Evolutionary conservation across 2,329 filamentous ascomycete genomes (phyloP).

Genomic region (Macrophomina tecta): DNA sequence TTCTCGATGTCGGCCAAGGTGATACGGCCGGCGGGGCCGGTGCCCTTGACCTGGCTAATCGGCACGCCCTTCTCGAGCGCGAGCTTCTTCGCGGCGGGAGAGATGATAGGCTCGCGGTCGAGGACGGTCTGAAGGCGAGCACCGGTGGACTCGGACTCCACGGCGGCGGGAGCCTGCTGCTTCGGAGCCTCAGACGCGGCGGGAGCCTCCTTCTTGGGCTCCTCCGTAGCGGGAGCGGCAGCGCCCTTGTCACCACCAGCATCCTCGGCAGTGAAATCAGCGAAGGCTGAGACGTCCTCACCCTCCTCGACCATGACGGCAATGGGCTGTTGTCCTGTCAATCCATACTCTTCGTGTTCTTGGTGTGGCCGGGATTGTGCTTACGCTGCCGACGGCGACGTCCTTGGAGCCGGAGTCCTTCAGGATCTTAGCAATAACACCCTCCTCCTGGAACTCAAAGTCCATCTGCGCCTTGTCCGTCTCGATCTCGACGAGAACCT

Average conservation of each 20-base stretch:
- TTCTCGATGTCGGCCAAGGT: slow-evolving; percentile 95
- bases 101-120: slow-evolving; percentile 78
- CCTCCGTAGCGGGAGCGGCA: slow-evolving; percentile 68
- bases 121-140: slow-evolving; percentile 83
- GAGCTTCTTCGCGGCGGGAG: slow-evolving; percentile 76
- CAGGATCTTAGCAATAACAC: slow-evolving; percentile 90
- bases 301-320: slow-evolving; percentile 94
- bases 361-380: slow-evolving; percentile 27
- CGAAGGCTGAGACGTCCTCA: slow-evolving; percentile 84
- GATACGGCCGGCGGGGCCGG: slow-evolving; percentile 83
- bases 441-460: slow-evolving; percentile 99
- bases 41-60: slow-evolving; percentile 81
- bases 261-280: slow-evolving; percentile 85
- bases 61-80: slow-evolving; percentile 84
- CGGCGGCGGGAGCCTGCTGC: slow-evolving; percentile 58
- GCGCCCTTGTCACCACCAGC: slow-evolving; percentile 81
- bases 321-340: slow-evolving; percentile 72
- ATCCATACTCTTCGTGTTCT: slow-evolving; percentile 22
- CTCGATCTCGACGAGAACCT: slow-evolving; percentile 97
- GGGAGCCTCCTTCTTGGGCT: slow-evolving; percentile 66
- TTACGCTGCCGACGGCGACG: slow-evolving; percentile 89
- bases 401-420: slow-evolving; percentile 95
- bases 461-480: slow-evolving; percentile 99
- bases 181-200: slow-evolving; percentile 55
- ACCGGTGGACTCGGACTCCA: slow-evolving; percentile 75